phyloP scores from a whole-genome alignment of 2,329 filamentous ascomycete genomes.

The Pseudomassariella vexata region DNA sequence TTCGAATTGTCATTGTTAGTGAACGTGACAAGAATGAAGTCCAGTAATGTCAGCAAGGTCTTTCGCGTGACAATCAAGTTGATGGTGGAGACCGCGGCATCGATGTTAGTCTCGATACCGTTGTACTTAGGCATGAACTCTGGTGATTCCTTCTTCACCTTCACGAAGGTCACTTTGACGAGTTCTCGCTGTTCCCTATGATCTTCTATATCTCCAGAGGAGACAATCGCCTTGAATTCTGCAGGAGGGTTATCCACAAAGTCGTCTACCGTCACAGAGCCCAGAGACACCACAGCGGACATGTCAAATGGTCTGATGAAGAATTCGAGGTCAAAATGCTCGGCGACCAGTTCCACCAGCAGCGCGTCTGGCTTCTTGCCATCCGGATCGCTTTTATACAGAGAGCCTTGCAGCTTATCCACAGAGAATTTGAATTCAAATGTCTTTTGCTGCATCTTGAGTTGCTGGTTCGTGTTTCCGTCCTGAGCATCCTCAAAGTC shows the following conservation, averaged over 20 bases:
- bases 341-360: slow-evolving; percentile 84
- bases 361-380: slow-evolving; percentile 70
- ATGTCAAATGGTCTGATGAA: slow-evolving; percentile 88
- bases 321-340: slow-evolving; percentile 81
- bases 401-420: slow-evolving; percentile 84
- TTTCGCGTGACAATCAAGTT: slow-evolving; percentile 91
- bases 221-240: slow-evolving; percentile 97
- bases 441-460: slow-evolving; percentile 78
- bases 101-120: slow-evolving; percentile 88
- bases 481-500: slow-evolving; percentile 63
- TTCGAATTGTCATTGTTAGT: slow-evolving; percentile 47
- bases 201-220: slow-evolving; percentile 69
- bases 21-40: slow-evolving; percentile 93
- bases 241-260: slow-evolving; percentile 84
- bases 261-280: slow-evolving; percentile 84
- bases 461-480: slow-evolving; percentile 46
- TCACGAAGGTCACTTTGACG: slow-evolving; percentile 82
- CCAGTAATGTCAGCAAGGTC: slow-evolving; percentile 84
- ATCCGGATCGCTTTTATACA: slow-evolving; percentile 81
- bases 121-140: slow-evolving; percentile 91
- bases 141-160: slow-evolving; percentile 84
- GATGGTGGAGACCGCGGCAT: slow-evolving; percentile 88
- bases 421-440: slow-evolving; percentile 98
- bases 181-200: slow-evolving; percentile 73
- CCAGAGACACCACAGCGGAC: slow-evolving; percentile 83